phyloP scores from a whole-genome alignment of 345 rosid species.

The Arabidopsis arenosa region DNA sequence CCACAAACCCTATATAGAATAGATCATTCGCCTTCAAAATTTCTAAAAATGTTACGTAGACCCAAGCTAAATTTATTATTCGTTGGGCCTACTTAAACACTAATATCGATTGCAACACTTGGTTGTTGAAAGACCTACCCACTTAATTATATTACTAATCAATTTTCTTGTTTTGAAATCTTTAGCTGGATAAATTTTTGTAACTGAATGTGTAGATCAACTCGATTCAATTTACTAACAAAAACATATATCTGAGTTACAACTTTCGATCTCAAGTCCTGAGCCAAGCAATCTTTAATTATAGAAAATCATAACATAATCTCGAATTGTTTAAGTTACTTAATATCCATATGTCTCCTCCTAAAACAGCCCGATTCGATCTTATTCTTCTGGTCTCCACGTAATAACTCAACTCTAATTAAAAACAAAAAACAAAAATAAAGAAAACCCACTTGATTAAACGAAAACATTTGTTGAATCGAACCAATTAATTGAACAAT shows the following conservation, averaged over 20 bases:
- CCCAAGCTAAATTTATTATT: conserved; percentile 6
- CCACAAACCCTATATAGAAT: no score
- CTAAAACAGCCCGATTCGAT: conserved; percentile 23
- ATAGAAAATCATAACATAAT: neutral
- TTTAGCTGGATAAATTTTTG: no score
- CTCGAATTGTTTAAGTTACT: neutral
- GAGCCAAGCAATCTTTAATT: conserved; percentile 7
- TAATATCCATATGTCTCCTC: conserved; percentile 21
- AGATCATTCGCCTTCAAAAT: no score
- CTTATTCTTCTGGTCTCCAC: conserved; percentile 28
- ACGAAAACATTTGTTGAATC: conserved; percentile 37
- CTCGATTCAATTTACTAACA: neutral
- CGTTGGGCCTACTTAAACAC: conserved; percentile 11
- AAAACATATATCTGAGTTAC: neutral
- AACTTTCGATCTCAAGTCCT: conserved; percentile 16
- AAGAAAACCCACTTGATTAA: conserved; percentile 32
- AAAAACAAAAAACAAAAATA: neutral
- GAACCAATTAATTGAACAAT: conserved; percentile 33
- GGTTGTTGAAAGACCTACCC: neutral
- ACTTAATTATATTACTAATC: no score
- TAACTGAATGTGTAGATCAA: neutral
- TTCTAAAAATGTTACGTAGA: conserved; percentile 1
- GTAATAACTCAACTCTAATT: neutral
- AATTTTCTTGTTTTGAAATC: no score
- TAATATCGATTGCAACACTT: neutral